Conservation (phyloP, 1,139 yeast genomes). For the Nakaseomyces bracarensis region DNA sequence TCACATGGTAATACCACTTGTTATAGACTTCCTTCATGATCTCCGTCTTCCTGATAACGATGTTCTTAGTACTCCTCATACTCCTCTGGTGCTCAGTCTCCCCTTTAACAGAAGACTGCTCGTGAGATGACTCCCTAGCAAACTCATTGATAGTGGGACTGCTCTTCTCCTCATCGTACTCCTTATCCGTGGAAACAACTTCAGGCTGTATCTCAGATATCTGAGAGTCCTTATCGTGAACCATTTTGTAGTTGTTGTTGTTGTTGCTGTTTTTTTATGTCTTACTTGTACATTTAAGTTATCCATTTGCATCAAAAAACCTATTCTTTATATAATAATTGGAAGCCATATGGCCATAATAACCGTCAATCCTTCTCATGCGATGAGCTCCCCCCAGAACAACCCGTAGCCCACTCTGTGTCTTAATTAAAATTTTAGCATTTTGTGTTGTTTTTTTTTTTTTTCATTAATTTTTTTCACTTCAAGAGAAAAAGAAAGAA, state of each 20-base stretch:
- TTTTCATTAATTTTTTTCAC: too few relatives aligned
- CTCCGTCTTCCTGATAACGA: slow-evolving; percentile 14
- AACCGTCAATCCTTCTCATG: not conserved
- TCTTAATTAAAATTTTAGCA: too few relatives aligned
- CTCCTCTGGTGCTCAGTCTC: slow-evolving; percentile 4
- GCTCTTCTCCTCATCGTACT: slow-evolving; percentile 4
- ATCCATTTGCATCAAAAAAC: too few relatives aligned
- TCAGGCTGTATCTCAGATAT: too few relatives aligned
- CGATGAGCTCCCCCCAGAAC: too few relatives aligned
- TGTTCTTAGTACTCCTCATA: slow-evolving; percentile 7
- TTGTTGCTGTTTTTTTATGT: not conserved
- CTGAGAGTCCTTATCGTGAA: too few relatives aligned
- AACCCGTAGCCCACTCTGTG: too few relatives aligned
- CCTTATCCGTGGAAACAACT: not conserved
- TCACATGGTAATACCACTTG: slow-evolving; percentile 13
- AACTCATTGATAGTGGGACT: not conserved
- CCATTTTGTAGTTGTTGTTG: too few relatives aligned
- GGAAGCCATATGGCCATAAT: too few relatives aligned
- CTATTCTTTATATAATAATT: too few relatives aligned
- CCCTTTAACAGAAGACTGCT: not conserved
- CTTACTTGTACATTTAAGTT: not conserved
- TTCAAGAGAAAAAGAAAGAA: too few relatives aligned
- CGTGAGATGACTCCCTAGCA: not conserved
- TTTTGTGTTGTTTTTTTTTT: too few relatives aligned
- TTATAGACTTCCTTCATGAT: slow-evolving; percentile 20